These are phyloP conservation scores for Didymella glomerata DNA, from an alignment of 2,329 filamentous ascomycete genomes.

Conservation along the genomic window DNA sequence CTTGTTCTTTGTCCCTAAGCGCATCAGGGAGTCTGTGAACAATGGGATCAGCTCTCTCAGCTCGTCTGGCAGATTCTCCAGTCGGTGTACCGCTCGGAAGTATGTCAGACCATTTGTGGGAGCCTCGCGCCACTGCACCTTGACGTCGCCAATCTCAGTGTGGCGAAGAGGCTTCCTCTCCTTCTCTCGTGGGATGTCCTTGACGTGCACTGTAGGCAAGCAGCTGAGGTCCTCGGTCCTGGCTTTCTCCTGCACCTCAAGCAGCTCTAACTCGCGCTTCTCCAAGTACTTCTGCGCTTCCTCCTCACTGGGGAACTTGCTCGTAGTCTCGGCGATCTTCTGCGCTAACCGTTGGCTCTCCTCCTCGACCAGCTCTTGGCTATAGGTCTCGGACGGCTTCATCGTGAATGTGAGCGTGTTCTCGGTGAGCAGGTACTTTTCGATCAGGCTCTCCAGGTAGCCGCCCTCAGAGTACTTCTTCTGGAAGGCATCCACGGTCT, in stretches of 20 bases:
- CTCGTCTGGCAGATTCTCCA: conserved; percentile 83
- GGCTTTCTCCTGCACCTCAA: conserved; percentile 84
- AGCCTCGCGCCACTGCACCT: conserved; percentile 89
- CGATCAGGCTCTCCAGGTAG: conserved; percentile 84
- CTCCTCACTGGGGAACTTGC: conserved; percentile 73
- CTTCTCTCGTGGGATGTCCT: conserved; percentile 83
- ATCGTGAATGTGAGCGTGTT: conserved; percentile 93
- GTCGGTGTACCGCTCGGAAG: conserved; percentile 84
- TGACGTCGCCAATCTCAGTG: conserved; percentile 66
- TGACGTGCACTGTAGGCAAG: conserved; percentile 85
- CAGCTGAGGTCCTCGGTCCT: conserved; percentile 86
- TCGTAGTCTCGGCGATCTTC: conserved; percentile 76
- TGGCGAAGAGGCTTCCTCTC: conserved; percentile 74
- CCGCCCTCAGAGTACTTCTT: conserved; percentile 74
- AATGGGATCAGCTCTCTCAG: conserved; percentile 84
- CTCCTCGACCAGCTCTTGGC: conserved; percentile 75
- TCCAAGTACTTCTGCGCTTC: conserved; percentile 76
- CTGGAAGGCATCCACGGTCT: conserved; percentile 85
- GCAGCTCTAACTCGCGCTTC: conserved; percentile 78
- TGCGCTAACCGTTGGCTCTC: conserved; percentile 76
- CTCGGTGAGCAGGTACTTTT: conserved; percentile 90
- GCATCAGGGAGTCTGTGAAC: conserved; percentile 92
- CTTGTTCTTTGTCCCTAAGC: conserved; percentile 85
- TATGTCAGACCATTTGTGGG: conserved; percentile 97
- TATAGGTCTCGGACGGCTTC: conserved; percentile 81